Evolutionary conservation across 23 red algal genomes (phyloP).

Genomic region (Agarophyton chilense): DNA sequence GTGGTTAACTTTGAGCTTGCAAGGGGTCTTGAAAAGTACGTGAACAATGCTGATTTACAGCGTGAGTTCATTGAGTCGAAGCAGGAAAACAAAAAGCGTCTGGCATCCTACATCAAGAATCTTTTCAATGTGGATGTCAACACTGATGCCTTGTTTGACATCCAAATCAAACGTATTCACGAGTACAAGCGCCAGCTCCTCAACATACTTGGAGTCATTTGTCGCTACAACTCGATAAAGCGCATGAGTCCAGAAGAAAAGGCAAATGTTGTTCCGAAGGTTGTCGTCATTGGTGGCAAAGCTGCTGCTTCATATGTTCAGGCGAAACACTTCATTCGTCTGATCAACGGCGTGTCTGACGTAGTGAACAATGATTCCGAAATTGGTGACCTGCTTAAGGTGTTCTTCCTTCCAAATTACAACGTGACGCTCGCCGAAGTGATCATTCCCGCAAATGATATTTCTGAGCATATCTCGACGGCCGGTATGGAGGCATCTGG

Average conservation of each 20-base stretch:
- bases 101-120: conserved; percentile 82
- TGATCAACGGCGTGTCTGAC: conserved; percentile 94
- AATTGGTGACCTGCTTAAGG: conserved; percentile 89
- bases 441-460: conserved; percentile 97
- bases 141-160: conserved; percentile 92
- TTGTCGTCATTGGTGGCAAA: conserved; percentile 95
- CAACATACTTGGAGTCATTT: conserved; percentile 96
- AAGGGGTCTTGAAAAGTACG: conserved; percentile 82
- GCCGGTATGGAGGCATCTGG: conserved; percentile 99
- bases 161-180: conserved; percentile 99
- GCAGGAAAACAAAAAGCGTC: conserved; percentile 89
- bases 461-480: conserved; percentile 99
- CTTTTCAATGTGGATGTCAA: conserved; percentile 75
- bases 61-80: conserved; percentile 96
- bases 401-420: conserved; percentile 98
- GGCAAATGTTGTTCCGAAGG: conserved; percentile 79
- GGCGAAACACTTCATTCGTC: conserved; percentile 97
- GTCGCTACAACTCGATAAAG: conserved; percentile 94
- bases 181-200: conserved; percentile 99
- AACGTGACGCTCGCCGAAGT: conserved; percentile 91
- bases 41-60: conserved; percentile 93
- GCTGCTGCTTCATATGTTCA: conserved; percentile 95
- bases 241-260: conserved; percentile 67
- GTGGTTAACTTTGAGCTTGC: conserved; percentile 76
- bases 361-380: conserved; percentile 96